Percentiles rank a stretch among this genome's conserved stretches.
These are phyloP conservation scores for Spinacia oleracea DNA, from an alignment of 179 eudicot genomes.

Conservation along the genomic window DNA sequence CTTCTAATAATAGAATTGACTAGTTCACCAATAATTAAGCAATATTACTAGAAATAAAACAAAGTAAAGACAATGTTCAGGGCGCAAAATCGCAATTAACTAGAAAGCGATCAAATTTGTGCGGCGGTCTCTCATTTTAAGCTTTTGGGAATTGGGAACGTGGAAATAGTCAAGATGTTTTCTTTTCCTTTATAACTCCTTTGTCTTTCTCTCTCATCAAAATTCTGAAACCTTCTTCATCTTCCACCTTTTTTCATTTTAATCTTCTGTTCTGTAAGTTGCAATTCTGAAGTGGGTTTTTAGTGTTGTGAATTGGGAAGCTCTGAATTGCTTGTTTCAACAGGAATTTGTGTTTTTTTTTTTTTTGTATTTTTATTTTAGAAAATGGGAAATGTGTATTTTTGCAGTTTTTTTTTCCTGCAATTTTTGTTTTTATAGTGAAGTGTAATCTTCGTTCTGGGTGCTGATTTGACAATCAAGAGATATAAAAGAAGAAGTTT, in stretches of 20 bases:
- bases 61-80: neutral
- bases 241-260: neutral
- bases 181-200: neutral
- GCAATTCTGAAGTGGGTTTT: constrained; percentile 5
- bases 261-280: neutral
- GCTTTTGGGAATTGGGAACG: neutral
- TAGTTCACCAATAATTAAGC: neutral
- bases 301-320: neutral
- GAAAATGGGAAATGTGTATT: no score
- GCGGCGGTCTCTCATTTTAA: constrained; percentile 13
- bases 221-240: no score
- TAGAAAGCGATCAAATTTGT: constrained; percentile 19
- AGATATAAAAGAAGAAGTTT: neutral
- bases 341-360: neutral
- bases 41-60: neutral
- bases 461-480: constrained; percentile 11
- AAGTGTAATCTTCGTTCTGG: neutral
- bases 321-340: neutral
- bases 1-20: constrained; percentile 12
- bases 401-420: no score
- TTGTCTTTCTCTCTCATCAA: neutral
- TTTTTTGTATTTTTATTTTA: neutral
- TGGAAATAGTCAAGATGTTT: neutral
- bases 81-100: no score
- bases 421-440: neutral